Conservation (phyloP, 179 eudicot species). For the Pouteria campechiana region DNA sequence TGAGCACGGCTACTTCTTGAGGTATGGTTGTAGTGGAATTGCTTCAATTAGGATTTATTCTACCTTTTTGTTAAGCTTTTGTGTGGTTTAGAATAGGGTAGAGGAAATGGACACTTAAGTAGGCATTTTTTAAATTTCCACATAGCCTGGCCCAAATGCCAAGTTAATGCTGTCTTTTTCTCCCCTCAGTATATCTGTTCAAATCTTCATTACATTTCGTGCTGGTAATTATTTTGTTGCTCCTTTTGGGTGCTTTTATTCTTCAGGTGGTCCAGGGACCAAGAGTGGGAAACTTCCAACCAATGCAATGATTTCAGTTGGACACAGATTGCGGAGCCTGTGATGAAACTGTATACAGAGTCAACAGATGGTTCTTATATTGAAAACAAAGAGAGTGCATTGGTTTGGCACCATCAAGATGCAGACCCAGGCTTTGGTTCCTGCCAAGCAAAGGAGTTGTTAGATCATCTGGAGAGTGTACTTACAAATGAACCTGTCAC, state of each 20-base stretch:
- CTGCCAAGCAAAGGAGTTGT: slow-evolving; percentile 88
- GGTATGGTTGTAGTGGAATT: slow-evolving; percentile 42
- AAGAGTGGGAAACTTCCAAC: slow-evolving; percentile 54
- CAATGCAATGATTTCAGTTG: slow-evolving; percentile 58
- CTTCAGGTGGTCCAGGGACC: slow-evolving; percentile 60
- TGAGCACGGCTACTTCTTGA: slow-evolving; percentile 82
- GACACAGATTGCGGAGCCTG: slow-evolving; percentile 80
- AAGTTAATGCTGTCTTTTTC: too few relatives aligned
- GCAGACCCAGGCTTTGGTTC: slow-evolving; percentile 84
- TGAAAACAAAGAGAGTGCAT: slow-evolving; percentile 73
- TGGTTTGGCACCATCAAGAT: slow-evolving; percentile 81
- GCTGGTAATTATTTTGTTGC: too few relatives aligned
- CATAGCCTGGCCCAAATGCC: too few relatives aligned
- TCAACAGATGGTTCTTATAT: slow-evolving; percentile 77
- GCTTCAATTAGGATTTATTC: too few relatives aligned
- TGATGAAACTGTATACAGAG: slow-evolving; percentile 66
- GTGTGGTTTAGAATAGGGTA: too few relatives aligned
- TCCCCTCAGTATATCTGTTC: too few relatives aligned
- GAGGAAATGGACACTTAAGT: too few relatives aligned
- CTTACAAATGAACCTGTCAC: slow-evolving; percentile 82
- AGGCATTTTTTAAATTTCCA: too few relatives aligned
- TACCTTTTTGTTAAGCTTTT: too few relatives aligned
- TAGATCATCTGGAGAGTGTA: slow-evolving; percentile 91
- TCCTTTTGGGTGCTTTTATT: background rate
- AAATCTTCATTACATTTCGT: too few relatives aligned